These are phyloP conservation scores for Russula earlei DNA, from an alignment of 768 basidiomycete genomes.

Conservation along the genomic window DNA sequence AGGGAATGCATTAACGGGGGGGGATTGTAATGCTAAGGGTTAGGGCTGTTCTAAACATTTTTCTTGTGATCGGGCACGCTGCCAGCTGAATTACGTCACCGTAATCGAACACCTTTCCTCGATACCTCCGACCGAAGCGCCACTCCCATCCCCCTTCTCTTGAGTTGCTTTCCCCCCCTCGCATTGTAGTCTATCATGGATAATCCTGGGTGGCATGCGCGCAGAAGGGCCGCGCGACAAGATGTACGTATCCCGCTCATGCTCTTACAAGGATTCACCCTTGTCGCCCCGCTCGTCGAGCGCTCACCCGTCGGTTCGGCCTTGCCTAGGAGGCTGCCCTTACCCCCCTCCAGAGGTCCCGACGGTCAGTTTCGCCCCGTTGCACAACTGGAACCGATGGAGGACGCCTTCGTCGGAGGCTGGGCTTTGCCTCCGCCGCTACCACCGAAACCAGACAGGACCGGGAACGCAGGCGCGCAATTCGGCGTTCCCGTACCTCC, in stretches of 20 bases:
- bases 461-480: too few species aligned
- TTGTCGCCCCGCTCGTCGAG: too few species aligned
- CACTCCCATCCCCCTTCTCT: not conserved
- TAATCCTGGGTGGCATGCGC: constrained; percentile 67
- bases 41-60: not conserved
- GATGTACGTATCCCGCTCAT: constrained; percentile 12
- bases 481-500: not conserved
- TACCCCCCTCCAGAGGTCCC: constrained; percentile 32
- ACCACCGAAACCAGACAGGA: constrained; percentile 36
- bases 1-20: constrained; percentile 1
- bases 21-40: too few species aligned
- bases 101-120: too few species aligned
- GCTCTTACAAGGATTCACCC: too few species aligned
- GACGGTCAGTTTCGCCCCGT: constrained; percentile 46
- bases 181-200: constrained; percentile 41
- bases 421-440: constrained; percentile 31
- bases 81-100: too few species aligned
- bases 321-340: constrained; percentile 19
- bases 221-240: constrained; percentile 50
- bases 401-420: constrained; percentile 53
- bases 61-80: too few species aligned
- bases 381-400: constrained; percentile 50
- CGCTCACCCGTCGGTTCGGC: constrained; percentile 19
- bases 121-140: too few species aligned
- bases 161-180: too few species aligned